phyloP scores from a whole-genome alignment of 1,284 basidiomycete genomes.

The Tilletia caries region DNA sequence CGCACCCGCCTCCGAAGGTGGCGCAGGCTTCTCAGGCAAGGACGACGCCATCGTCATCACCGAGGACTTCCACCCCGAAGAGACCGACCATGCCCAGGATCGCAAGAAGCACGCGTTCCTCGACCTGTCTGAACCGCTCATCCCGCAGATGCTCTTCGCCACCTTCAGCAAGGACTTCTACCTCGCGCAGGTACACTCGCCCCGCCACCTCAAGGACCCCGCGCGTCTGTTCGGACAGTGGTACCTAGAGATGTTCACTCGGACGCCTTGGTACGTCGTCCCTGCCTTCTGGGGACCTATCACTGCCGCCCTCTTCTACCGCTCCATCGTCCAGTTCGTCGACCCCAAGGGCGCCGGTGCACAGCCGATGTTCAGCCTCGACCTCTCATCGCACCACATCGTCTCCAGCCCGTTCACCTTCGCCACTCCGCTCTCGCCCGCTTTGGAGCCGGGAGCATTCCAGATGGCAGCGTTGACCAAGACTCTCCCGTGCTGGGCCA shows the following conservation, averaged over 20 bases:
- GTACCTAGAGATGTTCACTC: slow-evolving; percentile 80
- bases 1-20: slow-evolving; percentile 24
- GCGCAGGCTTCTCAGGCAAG: slow-evolving; percentile 38
- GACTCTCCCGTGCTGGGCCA: slow-evolving; percentile 52
- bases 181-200: slow-evolving; percentile 92
- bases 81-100: slow-evolving; percentile 42
- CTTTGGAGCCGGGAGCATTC: background rate
- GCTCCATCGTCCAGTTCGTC: slow-evolving; percentile 75
- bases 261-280: slow-evolving; percentile 91
- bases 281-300: slow-evolving; percentile 91
- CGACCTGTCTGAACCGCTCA: slow-evolving; percentile 79
- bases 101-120: slow-evolving; percentile 84
- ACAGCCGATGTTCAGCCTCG: background rate
- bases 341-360: slow-evolving; percentile 10
- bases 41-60: slow-evolving; percentile 65
- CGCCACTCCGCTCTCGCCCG: background rate
- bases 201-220: slow-evolving; percentile 76
- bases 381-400: background rate
- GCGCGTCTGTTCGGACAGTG: slow-evolving; percentile 81
- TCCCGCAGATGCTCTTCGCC: slow-evolving; percentile 76
- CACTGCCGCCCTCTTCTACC: slow-evolving; percentile 71
- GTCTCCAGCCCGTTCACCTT: background rate
- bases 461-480: slow-evolving; percentile 6
- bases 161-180: slow-evolving; percentile 94
- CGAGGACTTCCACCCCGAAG: slow-evolving; percentile 47